Evolutionary conservation across 2,329 filamentous ascomycete genomes (phyloP).

Genomic region (Delphinella strobiligena): DNA sequence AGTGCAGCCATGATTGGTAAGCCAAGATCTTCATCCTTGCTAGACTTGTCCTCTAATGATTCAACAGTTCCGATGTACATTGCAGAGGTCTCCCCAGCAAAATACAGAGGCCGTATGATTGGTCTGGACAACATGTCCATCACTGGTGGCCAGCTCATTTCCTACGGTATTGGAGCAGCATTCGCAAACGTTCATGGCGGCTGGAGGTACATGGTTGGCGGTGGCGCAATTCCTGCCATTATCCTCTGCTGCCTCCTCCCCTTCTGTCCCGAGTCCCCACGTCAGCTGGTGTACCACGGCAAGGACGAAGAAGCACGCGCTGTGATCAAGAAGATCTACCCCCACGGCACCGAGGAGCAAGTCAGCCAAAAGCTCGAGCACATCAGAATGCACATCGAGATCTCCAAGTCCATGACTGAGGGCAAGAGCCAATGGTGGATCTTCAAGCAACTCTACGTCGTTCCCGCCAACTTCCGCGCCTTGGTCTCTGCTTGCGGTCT

Average conservation of each 20-base stretch:
- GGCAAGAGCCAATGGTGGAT: conserved; percentile 31
- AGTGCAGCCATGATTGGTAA: conserved; percentile 34
- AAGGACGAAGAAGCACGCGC: conserved; percentile 27
- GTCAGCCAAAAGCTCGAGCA: conserved; percentile 32
- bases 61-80: conserved; percentile 30
- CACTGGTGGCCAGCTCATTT: conserved; percentile 20
- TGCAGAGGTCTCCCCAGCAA: conserved; percentile 38
- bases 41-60: not conserved
- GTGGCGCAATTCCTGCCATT: conserved; percentile 36
- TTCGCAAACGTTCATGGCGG: conserved; percentile 25
- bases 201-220: conserved; percentile 40
- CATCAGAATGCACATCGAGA: conserved; percentile 28
- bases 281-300: conserved; percentile 34
- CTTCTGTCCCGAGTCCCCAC: conserved; percentile 38
- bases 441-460: conserved; percentile 34
- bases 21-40: no score
- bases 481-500: conserved; percentile 36
- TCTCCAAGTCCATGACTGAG: conserved; percentile 27
- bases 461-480: conserved; percentile 33
- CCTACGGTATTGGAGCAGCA: conserved; percentile 19
- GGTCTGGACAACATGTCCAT: conserved; percentile 35
- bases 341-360: conserved; percentile 29
- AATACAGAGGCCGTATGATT: conserved; percentile 38
- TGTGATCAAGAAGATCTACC: conserved; percentile 30
- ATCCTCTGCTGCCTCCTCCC: conserved; percentile 31